These are phyloP conservation scores for Chamaecrista fasciculata DNA, from an alignment of 306 rosid genomes.

Conservation along the genomic window DNA sequence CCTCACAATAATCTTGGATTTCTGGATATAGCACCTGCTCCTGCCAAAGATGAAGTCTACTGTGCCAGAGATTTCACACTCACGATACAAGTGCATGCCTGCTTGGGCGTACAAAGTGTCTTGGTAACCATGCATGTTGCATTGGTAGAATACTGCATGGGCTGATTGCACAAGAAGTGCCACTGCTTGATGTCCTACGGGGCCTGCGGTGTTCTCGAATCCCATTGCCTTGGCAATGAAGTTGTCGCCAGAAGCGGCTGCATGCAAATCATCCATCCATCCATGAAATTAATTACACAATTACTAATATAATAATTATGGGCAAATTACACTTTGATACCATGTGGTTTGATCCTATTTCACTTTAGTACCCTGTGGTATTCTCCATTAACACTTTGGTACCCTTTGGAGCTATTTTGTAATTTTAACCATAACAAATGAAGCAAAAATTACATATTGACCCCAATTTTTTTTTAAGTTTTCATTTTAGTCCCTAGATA, in stretches of 20 bases:
- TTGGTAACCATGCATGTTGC: conserved; percentile 59
- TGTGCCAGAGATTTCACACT: conserved; percentile 77
- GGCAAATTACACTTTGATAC: no score
- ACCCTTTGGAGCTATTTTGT: no score
- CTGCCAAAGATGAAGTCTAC: conserved; percentile 79
- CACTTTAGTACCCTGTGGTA: no score
- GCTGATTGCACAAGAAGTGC: conserved; percentile 67
- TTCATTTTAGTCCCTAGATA: no score
- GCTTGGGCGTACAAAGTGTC: conserved; percentile 65
- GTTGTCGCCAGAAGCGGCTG: conserved; percentile 31
- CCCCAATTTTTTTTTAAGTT: no score
- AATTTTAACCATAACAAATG: no score
- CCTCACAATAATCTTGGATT: conserved; percentile 46
- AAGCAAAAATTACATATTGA: no score
- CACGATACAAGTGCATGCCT: conserved; percentile 65
- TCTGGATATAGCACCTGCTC: conserved; percentile 46
- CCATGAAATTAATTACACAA: neutral
- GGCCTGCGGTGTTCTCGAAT: conserved; percentile 72
- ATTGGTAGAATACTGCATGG: conserved; percentile 49
- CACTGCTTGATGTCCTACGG: conserved; percentile 71
- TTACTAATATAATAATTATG: no score
- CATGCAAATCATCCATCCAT: neutral
- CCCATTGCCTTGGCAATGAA: conserved; percentile 59
- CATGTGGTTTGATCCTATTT: no score
- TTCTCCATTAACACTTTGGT: no score